These are phyloP conservation scores for Sporothrix dimorphospora DNA, from an alignment of 2,329 filamentous ascomycete genomes.

Conservation along the genomic window DNA sequence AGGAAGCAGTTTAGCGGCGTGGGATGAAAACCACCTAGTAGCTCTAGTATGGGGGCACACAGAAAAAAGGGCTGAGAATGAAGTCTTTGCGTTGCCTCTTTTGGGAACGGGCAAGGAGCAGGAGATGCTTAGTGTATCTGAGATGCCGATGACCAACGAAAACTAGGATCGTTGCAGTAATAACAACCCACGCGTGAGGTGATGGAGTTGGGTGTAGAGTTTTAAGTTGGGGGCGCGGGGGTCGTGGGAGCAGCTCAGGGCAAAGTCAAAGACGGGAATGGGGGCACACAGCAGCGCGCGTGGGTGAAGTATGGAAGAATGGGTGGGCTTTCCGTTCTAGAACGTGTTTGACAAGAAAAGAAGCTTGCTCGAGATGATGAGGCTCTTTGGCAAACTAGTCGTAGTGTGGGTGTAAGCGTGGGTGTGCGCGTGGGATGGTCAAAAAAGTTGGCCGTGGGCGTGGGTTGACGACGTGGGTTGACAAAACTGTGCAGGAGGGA, in stretches of 20 bases:
- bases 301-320: constrained; percentile 9
- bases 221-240: constrained; percentile 7
- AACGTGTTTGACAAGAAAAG: constrained; percentile 11
- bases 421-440: constrained; percentile 31
- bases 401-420: constrained; percentile 32
- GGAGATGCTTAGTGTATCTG: constrained; percentile 30
- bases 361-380: constrained; percentile 26
- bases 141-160: constrained; percentile 17
- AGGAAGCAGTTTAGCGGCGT: constrained; percentile 26
- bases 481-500: constrained; percentile 17
- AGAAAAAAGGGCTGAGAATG: constrained; percentile 34
- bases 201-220: constrained; percentile 8
- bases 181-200: neutral
- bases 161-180: constrained; percentile 13
- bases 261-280: constrained; percentile 15
- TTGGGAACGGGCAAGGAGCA: neutral
- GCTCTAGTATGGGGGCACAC: constrained; percentile 8
- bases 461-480: constrained; percentile 28
- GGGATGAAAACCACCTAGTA: constrained; percentile 31
- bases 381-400: constrained; percentile 29
- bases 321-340: neutral
- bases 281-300: neutral
- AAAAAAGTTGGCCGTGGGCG: constrained; percentile 24
- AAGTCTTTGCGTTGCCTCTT: constrained; percentile 18
- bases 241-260: constrained; percentile 38